Conservation (phyloP, 805 yeast genomes). For the Saccharomyces eubayanus region DNA sequence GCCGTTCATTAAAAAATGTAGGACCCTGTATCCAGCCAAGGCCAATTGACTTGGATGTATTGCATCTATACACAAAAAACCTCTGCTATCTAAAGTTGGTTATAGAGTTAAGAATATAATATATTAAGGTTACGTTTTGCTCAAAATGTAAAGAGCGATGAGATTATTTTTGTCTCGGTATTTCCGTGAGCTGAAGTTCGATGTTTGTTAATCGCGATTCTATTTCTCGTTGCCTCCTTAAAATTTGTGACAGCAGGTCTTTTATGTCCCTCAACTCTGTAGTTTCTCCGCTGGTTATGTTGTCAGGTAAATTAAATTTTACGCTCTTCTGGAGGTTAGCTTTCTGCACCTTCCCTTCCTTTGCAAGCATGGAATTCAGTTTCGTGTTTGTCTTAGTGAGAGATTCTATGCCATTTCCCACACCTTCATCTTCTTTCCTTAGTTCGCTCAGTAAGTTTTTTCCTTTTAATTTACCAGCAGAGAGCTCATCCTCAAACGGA, state of each 20-base stretch:
- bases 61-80: background rate
- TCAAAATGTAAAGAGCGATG: background rate
- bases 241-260: constrained; percentile 6
- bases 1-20: background rate
- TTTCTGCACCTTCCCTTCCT: constrained; percentile 1
- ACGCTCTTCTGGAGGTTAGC: constrained; percentile 21
- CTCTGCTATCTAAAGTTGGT: background rate
- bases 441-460: constrained; percentile 14
- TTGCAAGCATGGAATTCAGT: constrained; percentile 3
- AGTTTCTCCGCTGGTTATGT: constrained; percentile 4
- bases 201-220: constrained; percentile 7
- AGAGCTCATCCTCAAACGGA: background rate
- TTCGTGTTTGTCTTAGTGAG: background rate
- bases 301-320: constrained; percentile 22
- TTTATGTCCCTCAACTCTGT: constrained; percentile 9
- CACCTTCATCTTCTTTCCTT: constrained; percentile 5
- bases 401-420: background rate
- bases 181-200: constrained; percentile 1
- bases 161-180: constrained; percentile 13
- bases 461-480: constrained; percentile 2
- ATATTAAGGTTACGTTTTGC: background rate
- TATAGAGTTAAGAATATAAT: background rate
- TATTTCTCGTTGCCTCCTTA: constrained; percentile 12
- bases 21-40: background rate
- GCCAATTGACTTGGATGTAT: background rate